phyloP scores from a whole-genome alignment of 352 stramenopile genomes.

The Phytopythium helicoides region DNA sequence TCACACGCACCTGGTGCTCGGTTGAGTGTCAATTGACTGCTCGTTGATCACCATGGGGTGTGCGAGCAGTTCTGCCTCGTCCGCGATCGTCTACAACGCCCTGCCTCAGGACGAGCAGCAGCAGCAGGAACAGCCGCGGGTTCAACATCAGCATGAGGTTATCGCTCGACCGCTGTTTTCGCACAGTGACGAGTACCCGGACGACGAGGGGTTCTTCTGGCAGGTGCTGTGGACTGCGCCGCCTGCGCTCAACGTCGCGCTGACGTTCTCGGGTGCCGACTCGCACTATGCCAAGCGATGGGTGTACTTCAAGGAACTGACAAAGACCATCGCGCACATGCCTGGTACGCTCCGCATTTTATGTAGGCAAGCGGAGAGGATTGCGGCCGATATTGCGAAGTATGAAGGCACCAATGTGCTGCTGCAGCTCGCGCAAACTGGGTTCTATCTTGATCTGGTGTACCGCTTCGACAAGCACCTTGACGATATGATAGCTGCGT shows the following conservation, averaged over 20 bases:
- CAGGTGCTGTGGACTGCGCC: background rate
- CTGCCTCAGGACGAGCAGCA: background rate
- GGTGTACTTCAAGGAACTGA: constrained; percentile 3
- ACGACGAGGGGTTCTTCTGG: background rate
- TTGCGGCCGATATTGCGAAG: background rate
- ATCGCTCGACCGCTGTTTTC: background rate
- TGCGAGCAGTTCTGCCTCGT: too few relatives aligned
- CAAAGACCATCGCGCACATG: background rate
- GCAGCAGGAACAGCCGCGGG: background rate
- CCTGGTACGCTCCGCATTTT: background rate
- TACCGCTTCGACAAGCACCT: background rate
- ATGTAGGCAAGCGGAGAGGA: background rate
- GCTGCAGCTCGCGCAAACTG: background rate
- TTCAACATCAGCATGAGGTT: background rate
- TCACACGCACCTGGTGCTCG: too few relatives aligned
- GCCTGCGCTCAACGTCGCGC: background rate
- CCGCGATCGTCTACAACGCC: background rate
- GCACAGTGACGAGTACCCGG: constrained; percentile 1
- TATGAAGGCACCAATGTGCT: background rate
- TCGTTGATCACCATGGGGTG: too few relatives aligned
- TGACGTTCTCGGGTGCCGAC: background rate
- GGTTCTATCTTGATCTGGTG: background rate
- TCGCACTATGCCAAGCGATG: constrained; percentile 1
- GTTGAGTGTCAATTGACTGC: too few relatives aligned
- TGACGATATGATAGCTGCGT: background rate